A percentile compares a stretch with the other conserved stretches of the same genome.
Evolutionary conservation across 768 basidiomycete species (phyloP).

Genomic region (Suillus lakei): DNA sequence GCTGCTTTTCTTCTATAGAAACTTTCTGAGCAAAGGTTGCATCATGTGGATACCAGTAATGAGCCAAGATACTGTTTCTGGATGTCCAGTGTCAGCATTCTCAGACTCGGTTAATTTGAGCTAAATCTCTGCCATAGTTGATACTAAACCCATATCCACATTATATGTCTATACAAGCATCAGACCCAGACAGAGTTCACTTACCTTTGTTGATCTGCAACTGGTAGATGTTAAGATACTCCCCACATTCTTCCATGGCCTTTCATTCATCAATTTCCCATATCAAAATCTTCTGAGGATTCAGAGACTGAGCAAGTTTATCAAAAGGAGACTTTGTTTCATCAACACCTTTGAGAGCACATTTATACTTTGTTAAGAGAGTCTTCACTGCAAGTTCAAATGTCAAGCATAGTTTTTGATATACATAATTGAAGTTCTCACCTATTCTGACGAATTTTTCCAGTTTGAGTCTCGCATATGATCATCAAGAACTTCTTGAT

Average conservation of each 20-base stretch:
- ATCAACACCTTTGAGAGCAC: background rate
- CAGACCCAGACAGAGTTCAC: background rate
- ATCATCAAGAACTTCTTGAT: slow-evolving; percentile 34
- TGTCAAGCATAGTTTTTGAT: background rate
- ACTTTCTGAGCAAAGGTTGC: background rate
- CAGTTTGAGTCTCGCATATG: slow-evolving; percentile 40
- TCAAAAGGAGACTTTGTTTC: background rate
- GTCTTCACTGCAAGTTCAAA: background rate
- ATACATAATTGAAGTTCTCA: slow-evolving; percentile 7
- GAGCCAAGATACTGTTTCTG: slow-evolving; percentile 6
- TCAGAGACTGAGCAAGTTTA: background rate
- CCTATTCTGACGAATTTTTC: slow-evolving; percentile 35
- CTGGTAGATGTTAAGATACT: slow-evolving; percentile 10
- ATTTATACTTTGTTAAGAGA: slow-evolving; percentile 3
- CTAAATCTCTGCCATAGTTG: slow-evolving; percentile 11
- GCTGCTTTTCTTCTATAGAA: background rate
- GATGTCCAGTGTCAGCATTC: background rate
- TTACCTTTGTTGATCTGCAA: slow-evolving; percentile 13
- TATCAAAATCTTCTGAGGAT: background rate
- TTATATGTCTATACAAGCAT: background rate
- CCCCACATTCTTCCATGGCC: background rate
- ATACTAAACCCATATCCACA: background rate
- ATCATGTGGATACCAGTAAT: slow-evolving; percentile 5
- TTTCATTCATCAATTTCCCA: background rate
- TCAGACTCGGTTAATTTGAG: slow-evolving; percentile 1